These are phyloP conservation scores for Nakataea oryzae DNA, from an alignment of 2,329 filamentous ascomycete genomes.

Conservation along the genomic window DNA sequence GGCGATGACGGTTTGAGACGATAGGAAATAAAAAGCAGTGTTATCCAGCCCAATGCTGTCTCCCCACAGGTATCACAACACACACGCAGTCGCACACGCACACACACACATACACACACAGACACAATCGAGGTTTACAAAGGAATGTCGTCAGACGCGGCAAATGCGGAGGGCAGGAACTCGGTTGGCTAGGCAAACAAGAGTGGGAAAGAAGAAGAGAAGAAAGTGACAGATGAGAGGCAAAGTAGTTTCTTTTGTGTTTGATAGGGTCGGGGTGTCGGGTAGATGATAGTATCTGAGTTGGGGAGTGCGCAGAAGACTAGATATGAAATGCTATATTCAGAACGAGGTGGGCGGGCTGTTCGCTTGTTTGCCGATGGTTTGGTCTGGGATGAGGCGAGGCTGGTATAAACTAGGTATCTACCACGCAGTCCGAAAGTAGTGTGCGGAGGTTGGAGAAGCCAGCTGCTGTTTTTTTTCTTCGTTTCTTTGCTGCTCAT, in stretches of 20 bases:
- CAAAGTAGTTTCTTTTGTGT: not conserved
- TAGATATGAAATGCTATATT: not conserved
- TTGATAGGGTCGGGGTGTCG: not conserved
- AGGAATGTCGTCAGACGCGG: not conserved
- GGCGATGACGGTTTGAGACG: not conserved
- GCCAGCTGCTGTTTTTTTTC: not conserved
- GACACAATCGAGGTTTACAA: not conserved
- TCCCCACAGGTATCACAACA: not conserved
- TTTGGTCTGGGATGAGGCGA: not conserved
- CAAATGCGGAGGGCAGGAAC: not conserved
- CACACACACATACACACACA: not conserved
- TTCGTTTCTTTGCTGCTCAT: conserved; percentile 12
- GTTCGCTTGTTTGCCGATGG: not conserved
- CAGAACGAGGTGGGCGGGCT: not conserved
- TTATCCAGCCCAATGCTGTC: not conserved
- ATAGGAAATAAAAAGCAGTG: not conserved
- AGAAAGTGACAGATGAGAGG: not conserved
- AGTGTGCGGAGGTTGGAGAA: not conserved
- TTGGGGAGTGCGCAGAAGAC: not conserved
- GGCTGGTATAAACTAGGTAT: not conserved
- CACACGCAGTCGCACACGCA: no score
- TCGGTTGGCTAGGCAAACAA: not conserved
- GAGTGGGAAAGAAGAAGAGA: not conserved
- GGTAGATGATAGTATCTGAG: not conserved
- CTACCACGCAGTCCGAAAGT: not conserved